These are phyloP conservation scores for Spirogloea muscicola DNA, from an alignment of 139 green algal species.

Conservation along the genomic window DNA sequence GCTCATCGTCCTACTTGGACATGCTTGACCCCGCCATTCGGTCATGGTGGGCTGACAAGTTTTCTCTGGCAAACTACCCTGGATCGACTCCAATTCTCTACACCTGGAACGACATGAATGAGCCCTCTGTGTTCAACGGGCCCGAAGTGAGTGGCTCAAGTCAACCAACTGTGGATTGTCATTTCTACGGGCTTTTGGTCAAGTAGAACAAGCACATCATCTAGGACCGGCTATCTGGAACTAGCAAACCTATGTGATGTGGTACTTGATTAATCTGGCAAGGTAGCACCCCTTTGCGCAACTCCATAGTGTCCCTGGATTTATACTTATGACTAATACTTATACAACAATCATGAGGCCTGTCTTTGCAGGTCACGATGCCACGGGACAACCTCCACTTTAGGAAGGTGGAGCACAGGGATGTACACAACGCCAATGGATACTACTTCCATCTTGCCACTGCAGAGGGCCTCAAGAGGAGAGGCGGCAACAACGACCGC, in stretches of 20 bases:
- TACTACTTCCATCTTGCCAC: slow-evolving; percentile 86
- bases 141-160: slow-evolving; percentile 73
- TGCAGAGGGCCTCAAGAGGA: slow-evolving; percentile 68
- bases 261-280: neutral
- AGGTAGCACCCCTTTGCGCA: neutral
- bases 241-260: neutral
- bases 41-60: slow-evolving; percentile 88
- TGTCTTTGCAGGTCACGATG: slow-evolving; percentile 70
- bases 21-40: slow-evolving; percentile 75
- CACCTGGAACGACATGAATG: slow-evolving; percentile 99
- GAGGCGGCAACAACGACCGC: slow-evolving; percentile 68
- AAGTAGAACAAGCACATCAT: neutral
- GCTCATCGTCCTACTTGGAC: slow-evolving; percentile 89
- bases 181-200: neutral
- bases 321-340: neutral
- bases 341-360: neutral
- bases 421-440: slow-evolving; percentile 81
- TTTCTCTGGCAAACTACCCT: slow-evolving; percentile 74
- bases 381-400: slow-evolving; percentile 87
- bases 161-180: neutral
- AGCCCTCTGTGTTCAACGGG: slow-evolving; percentile 97
- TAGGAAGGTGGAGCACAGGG: slow-evolving; percentile 79
- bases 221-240: neutral
- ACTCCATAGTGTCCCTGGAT: neutral
- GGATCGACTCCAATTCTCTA: slow-evolving; percentile 84